Base-by-base conservation (phyloP, 164 flowering plant species). In the Sedum album region DNA sequence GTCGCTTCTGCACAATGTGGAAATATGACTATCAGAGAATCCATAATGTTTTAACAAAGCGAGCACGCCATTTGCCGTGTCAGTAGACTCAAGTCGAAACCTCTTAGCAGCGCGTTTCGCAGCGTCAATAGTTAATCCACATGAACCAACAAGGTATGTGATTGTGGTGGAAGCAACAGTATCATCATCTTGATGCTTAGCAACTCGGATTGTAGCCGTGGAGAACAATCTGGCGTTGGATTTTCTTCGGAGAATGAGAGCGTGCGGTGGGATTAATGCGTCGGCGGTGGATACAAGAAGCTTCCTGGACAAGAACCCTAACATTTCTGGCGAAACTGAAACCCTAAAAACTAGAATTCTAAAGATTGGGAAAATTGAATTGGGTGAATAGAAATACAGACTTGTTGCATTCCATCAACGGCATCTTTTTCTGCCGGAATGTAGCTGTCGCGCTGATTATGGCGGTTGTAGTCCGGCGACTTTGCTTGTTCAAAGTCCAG, bases 141-240 rank as follows among this genome's bases (percentile, higher is more conserved):
- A 66, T 71, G 53, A 66, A n/a, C 53, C 66, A 18, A 65, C 10
- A 7, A 71, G 69, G 69, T 65, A 71, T 0, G 73, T 33, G 4
- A 36, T 51, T 25, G n/a, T n/a, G n/a, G 68, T 65, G 5, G 41
- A 66, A n/a, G 55, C 55, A 14, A n/a, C 67, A 42, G 55, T 20
- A 25, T 49, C 55, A 20, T 49, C 55, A n/a, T 49, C 25, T 7
- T n/a, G 55, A 20, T n/a, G 21, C 55, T 49, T 49, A n/a, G 55
- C 55, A 25, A n/a, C 25, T 49, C 55, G 55, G 55, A 49, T n/a
- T 18, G 20, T n/a, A n/a, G 55, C 55, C 7, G 55, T 49, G 9
- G 55, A 6, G 55, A 49, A 49, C 23, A 49, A 49, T 49, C 55
- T 49, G 55, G 55, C 8, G 55, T n/a, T n/a, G 25, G 21, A 6